These are phyloP conservation scores for Arachnopeziza araneosa DNA, from an alignment of 2,329 filamentous ascomycete genomes.

Conservation along the genomic window DNA sequence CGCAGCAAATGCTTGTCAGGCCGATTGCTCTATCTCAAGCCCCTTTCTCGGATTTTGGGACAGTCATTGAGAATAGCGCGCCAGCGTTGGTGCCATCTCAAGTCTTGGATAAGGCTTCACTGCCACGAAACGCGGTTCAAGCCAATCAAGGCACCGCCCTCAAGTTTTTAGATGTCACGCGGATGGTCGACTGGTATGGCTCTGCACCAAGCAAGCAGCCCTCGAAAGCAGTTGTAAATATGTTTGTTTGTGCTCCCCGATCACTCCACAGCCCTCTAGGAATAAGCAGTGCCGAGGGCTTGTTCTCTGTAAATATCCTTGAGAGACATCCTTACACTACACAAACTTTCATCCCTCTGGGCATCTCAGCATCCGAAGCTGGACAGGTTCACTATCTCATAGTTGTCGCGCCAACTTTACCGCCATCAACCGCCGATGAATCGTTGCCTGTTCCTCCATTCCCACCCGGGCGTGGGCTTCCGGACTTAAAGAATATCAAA, in stretches of 20 bases:
- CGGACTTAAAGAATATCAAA: slow-evolving; percentile 63
- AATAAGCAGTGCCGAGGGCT: slow-evolving; percentile 13
- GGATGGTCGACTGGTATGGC: slow-evolving; percentile 65
- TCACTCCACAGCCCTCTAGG: slow-evolving; percentile 34
- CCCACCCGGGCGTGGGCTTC: slow-evolving; percentile 40
- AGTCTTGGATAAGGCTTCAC: slow-evolving; percentile 25
- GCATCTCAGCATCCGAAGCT: slow-evolving; percentile 40
- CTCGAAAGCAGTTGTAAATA: slow-evolving; percentile 65
- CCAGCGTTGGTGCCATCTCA: slow-evolving; percentile 46
- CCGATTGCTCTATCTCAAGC: slow-evolving; percentile 62
- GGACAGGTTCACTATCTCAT: slow-evolving; percentile 64
- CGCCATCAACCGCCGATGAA: slow-evolving; percentile 35
- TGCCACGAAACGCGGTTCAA: slow-evolving; percentile 44
- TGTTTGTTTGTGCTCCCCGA: slow-evolving; percentile 54
- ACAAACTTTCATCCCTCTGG: slow-evolving; percentile 84
- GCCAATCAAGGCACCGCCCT: slow-evolving; percentile 85
- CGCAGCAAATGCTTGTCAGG: slow-evolving; percentile 34
- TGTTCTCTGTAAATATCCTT: slow-evolving; percentile 67
- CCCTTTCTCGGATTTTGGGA: slow-evolving; percentile 74
- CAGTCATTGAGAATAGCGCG: slow-evolving; percentile 71
- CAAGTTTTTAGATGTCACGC: slow-evolving; percentile 79
- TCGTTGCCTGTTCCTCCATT: slow-evolving; percentile 35
- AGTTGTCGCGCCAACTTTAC: slow-evolving; percentile 76
- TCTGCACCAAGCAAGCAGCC: slow-evolving; percentile 53
- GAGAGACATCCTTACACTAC: slow-evolving; percentile 92